Conservation (phyloP, 2,329 filamentous ascomycete genomes). For the Bipolaris gigantea region DNA sequence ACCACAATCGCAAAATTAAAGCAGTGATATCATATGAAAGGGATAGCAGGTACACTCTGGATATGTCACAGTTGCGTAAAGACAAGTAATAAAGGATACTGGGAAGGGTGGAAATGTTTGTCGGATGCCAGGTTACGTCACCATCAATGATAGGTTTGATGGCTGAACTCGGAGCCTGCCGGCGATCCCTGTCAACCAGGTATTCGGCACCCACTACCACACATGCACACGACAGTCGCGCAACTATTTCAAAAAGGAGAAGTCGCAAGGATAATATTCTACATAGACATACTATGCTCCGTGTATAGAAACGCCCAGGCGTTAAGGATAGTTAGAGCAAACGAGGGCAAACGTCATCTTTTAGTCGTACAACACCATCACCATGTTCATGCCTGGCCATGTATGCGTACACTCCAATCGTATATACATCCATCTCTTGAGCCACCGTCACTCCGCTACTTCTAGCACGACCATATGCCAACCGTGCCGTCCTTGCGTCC, state of each 20-base stretch:
- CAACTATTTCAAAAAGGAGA: not conserved
- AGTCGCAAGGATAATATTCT: not conserved
- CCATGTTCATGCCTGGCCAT: conserved; percentile 14
- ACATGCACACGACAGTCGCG: too few relatives aligned
- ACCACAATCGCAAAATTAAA: conserved; percentile 6
- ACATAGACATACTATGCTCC: not conserved
- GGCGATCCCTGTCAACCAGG: not conserved
- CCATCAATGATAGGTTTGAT: conserved; percentile 2
- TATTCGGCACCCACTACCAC: not conserved
- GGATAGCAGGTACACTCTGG: not conserved
- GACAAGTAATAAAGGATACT: not conserved
- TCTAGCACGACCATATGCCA: conserved; percentile 71
- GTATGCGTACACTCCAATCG: conserved; percentile 11
- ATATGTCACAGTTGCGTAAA: not conserved
- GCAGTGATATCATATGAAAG: conserved; percentile 1
- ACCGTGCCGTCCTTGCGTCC: conserved; percentile 85
- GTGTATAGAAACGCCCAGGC: not conserved
- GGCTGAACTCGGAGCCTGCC: not conserved
- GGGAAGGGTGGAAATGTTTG: conserved; percentile 21
- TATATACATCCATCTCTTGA: conserved; percentile 15
- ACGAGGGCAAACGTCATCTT: not conserved
- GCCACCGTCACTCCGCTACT: not conserved
- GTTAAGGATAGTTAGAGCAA: not conserved
- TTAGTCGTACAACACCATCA: conserved; percentile 14
- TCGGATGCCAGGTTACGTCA: conserved; percentile 23